Conservation (phyloP, 2,329 filamentous ascomycete genomes). For the Cadophora malorum region DNA sequence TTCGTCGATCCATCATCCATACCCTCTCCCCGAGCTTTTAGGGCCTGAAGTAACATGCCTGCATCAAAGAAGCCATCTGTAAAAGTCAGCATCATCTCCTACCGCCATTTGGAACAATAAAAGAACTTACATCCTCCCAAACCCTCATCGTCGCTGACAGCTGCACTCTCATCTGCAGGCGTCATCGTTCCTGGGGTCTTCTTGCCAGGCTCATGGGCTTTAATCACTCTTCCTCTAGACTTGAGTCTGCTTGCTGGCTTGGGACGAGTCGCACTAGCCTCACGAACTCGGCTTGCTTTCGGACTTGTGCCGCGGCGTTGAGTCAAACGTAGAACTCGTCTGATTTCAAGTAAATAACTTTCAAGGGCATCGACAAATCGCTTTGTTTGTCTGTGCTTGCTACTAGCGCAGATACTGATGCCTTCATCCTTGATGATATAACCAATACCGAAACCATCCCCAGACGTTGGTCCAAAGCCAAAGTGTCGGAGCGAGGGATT, state of each 20-base stretch:
- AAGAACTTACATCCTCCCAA: conserved; percentile 85
- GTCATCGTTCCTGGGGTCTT: conserved; percentile 60
- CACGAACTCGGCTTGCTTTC: conserved; percentile 62
- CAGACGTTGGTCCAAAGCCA: conserved; percentile 93
- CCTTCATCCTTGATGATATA: conserved; percentile 98
- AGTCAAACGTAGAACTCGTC: conserved; percentile 79
- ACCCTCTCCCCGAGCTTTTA: conserved; percentile 72
- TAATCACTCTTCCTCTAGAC: conserved; percentile 75
- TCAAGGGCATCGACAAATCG: conserved; percentile 91
- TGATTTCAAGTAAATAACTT: conserved; percentile 87
- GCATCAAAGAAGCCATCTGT: conserved; percentile 94
- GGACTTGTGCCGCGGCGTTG: conserved; percentile 59
- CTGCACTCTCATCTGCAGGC: conserved; percentile 71
- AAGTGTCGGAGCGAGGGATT: conserved; percentile 95
- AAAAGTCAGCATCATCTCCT: conserved; percentile 28
- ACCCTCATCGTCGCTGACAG: conserved; percentile 83
- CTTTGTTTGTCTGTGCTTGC: conserved; percentile 91
- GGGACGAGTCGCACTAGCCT: conserved; percentile 54
- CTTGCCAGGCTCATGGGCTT: conserved; percentile 54
- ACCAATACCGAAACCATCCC: conserved; percentile 94
- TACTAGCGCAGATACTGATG: conserved; percentile 89
- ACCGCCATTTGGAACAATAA: conserved; percentile 11
- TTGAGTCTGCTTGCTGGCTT: conserved; percentile 59
- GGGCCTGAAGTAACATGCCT: conserved; percentile 88
- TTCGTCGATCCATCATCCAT: conserved; percentile 58